Evolutionary conservation across 2,329 filamentous ascomycete species (phyloP).

Genomic region (Pestalotiopsis sp.): DNA sequence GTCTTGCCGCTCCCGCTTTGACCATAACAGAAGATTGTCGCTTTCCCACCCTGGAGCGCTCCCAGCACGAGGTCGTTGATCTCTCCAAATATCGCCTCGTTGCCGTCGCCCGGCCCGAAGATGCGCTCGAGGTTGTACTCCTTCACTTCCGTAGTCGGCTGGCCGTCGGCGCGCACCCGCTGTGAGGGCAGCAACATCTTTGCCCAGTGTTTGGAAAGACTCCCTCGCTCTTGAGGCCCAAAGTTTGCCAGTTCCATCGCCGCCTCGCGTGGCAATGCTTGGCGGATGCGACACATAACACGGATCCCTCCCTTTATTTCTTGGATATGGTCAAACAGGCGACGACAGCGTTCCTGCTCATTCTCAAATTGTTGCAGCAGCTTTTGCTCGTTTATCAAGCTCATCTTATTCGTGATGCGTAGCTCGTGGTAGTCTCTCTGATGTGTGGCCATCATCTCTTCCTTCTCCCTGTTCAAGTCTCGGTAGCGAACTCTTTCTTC

Average conservation of each 20-base stretch:
- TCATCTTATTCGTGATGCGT: neutral
- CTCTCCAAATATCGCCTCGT: slow-evolving; percentile 86
- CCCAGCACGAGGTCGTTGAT: slow-evolving; percentile 93
- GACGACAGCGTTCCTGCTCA: slow-evolving; percentile 75
- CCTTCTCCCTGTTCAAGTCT: neutral
- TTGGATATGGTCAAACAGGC: slow-evolving; percentile 92
- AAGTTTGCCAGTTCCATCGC: slow-evolving; percentile 52
- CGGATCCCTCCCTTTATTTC: slow-evolving; percentile 96
- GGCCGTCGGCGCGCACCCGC: slow-evolving; percentile 76
- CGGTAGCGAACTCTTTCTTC: neutral
- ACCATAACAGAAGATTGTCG: slow-evolving; percentile 96
- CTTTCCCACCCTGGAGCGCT: slow-evolving; percentile 90
- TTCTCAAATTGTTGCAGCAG: slow-evolving; percentile 71
- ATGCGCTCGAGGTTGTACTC: slow-evolving; percentile 90
- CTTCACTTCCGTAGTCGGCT: slow-evolving; percentile 72
- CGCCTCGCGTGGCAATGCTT: slow-evolving; percentile 60
- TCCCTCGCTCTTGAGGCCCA: slow-evolving; percentile 55
- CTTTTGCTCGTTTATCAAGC: neutral
- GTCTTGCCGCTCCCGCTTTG: slow-evolving; percentile 97
- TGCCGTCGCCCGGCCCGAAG: slow-evolving; percentile 75
- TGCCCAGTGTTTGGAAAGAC: slow-evolving; percentile 72
- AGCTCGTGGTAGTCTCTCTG: neutral
- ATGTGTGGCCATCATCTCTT: neutral
- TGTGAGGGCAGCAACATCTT: slow-evolving; percentile 81
- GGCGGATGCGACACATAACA: slow-evolving; percentile 92